Percentiles rank a stretch among this genome's conserved stretches.
These are phyloP conservation scores for Zoysia pacifica DNA, from an alignment of 176 grass and related monocot genomes.

Conservation along the genomic window DNA sequence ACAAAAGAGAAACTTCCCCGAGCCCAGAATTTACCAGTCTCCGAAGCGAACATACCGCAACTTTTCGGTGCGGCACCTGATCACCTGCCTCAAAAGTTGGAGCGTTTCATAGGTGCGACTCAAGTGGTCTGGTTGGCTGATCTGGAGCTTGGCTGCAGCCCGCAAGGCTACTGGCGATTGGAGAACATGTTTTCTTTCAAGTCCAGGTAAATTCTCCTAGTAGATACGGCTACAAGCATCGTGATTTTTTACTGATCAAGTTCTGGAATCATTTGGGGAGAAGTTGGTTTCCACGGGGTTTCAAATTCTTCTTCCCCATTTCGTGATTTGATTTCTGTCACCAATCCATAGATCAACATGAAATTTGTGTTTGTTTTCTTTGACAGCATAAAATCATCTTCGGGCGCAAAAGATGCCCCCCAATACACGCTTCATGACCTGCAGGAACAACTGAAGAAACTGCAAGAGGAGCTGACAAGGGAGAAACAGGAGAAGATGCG, in stretches of 20 bases:
- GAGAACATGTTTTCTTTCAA: conserved; percentile 67
- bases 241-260: neutral
- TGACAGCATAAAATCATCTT: conserved; percentile 37
- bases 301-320: conserved; percentile 12
- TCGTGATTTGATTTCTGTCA: conserved; percentile 14
- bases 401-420: conserved; percentile 25
- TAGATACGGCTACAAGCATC: neutral
- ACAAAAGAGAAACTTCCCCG: neutral
- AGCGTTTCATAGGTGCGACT: neutral
- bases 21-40: neutral
- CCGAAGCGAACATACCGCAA: neutral
- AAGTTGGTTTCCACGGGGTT: conserved; percentile 39
- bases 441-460: conserved; percentile 50
- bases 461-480: conserved; percentile 70
- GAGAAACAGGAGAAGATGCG: conserved; percentile 58
- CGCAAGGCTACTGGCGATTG: conserved; percentile 1
- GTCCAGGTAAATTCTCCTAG: conserved; percentile 41
- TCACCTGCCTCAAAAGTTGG: conserved; percentile 20
- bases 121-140: conserved; percentile 18
- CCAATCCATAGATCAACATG: conserved; percentile 41
- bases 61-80: conserved; percentile 6
- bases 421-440: conserved; percentile 21
- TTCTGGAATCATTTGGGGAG: conserved; percentile 18
- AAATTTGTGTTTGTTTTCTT: conserved; percentile 6
- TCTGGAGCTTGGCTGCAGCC: conserved; percentile 17